Base-by-base conservation (phyloP, 306 rosid genomes). In the Trifolium dubium region DNA sequence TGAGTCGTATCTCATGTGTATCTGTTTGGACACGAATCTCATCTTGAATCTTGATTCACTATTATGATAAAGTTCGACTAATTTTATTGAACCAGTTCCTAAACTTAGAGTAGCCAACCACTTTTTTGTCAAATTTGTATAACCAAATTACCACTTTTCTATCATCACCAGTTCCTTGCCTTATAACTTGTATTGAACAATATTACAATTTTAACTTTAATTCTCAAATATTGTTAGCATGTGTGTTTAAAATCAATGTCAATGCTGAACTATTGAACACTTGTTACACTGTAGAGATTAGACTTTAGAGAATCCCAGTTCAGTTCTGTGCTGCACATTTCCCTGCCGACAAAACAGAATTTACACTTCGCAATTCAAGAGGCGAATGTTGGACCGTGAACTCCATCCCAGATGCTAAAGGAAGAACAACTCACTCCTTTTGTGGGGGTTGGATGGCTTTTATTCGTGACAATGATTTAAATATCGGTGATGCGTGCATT, bases 381-480 rank as follows among this genome's bases (percentile, higher is more conserved):
- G 96, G 96, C 54, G 83, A 84, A 79, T 79, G 89, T 78, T 93
- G 97, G 98, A 82, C 87, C 2, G 98, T 90, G 79, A 93, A 93
- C 86, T 90, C 90, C 32, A 85, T 90, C 47, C 98, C 98, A 47
- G 96, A 88, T 85, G 87, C 97, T 3, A 89, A 87, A 79, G 93
- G 97, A 69, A 79, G 97, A 70, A 71, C 83, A 71, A 81, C 87
- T 75, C 97, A 89, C 82, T 90, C 93, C n/a, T 91, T 93, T 73
- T 93, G 98, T 31, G 98, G 98, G 58, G 98, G 98, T 15, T 90
- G 98, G 98, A 83, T 90, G 93, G 91, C 98, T 9, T 93, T 93
- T 75, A 97, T 93, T 73, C 96, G 98, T 8, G 96, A 85, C 59
- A 90, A 93, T 72, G 88, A 85, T 74, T 51, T 90, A 56, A 87